Evolutionary conservation across 2,329 filamentous ascomycete genomes (phyloP), one percentile per base, ranked within the genome.

Genomic region (Apiospora koreana): DNA sequence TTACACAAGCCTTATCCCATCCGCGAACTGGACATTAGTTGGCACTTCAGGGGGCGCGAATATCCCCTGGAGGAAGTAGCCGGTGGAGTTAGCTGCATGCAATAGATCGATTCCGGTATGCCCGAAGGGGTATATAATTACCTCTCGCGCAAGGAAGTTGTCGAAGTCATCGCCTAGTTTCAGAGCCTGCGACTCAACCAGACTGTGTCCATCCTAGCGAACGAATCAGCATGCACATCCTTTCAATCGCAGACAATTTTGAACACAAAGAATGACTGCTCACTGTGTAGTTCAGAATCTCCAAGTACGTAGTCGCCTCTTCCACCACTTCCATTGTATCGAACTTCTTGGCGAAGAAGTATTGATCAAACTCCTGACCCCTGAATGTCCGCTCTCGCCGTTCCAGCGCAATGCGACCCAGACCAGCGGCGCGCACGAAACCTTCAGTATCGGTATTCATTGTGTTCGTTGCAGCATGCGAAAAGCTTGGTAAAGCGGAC

Each of bases 1-100:
- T 25, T 58, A 46, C 69, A 69, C 35, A 1, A 69, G 35, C 8
- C 69, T 38, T 18, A 67, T 43, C 14, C 69, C 69, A 65, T 58
- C 35, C 8, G 12, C 16, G 16, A 67, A 45, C 3, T 38, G 2
- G n/a, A 58, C 45, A 25, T 48, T 25, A 2, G 21, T 23, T 8
- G 62, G 4, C 4, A 38, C 31, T n/a, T 43, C 16, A 10, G 64
- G 69, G 18, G 69, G 23, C 6, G 14, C 16, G 14, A 69, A 69
- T 25, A 67, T 23, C 8, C 69, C 69, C 69, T 69, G 8, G 8
- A 35, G 18, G n/a, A 23, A 5, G 31, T 38, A n/a, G 21, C 8
- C 18, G 9, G n/a, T 7, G 10, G 4, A 5, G 3, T 42, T 10
- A 65, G 25, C 25, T 25, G 18, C 16, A 16, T 14, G 2, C 21